phyloP scores from a whole-genome alignment of 106 monocot species.

The Allium cepa region DNA sequence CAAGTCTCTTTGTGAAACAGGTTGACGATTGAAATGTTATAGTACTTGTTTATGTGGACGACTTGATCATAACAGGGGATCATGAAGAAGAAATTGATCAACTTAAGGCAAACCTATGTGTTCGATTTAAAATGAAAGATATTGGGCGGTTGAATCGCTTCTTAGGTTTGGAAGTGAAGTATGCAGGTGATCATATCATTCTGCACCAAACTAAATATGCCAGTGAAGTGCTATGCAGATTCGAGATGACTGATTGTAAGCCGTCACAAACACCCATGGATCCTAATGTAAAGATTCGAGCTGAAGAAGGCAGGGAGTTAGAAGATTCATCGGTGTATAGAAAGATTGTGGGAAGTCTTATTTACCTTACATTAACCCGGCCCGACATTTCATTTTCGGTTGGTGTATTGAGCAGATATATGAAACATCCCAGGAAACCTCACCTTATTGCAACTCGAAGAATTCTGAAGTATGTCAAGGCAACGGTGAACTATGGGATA shows the following conservation, averaged over 20 bases:
- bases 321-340: conserved; percentile 1
- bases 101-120: background rate
- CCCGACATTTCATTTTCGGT: background rate
- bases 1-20: background rate
- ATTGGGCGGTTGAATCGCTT: conserved; percentile 4
- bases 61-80: background rate
- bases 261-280: background rate
- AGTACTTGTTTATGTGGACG: background rate
- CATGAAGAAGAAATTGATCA: background rate
- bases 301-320: background rate
- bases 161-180: conserved; percentile 3
- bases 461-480: background rate
- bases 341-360: background rate
- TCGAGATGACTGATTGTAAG: background rate
- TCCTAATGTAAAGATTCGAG: background rate
- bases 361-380: conserved; percentile 2
- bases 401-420: background rate
- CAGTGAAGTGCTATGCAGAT: background rate
- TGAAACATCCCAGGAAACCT: background rate
- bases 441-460: background rate
- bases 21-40: background rate
- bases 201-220: conserved; percentile 4
- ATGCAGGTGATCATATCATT: background rate
- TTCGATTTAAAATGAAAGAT: background rate
- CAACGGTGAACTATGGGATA: no score